phyloP scores from a whole-genome alignment of 495 filamentous ascomycete species.

The Aspergillus indologenus region DNA sequence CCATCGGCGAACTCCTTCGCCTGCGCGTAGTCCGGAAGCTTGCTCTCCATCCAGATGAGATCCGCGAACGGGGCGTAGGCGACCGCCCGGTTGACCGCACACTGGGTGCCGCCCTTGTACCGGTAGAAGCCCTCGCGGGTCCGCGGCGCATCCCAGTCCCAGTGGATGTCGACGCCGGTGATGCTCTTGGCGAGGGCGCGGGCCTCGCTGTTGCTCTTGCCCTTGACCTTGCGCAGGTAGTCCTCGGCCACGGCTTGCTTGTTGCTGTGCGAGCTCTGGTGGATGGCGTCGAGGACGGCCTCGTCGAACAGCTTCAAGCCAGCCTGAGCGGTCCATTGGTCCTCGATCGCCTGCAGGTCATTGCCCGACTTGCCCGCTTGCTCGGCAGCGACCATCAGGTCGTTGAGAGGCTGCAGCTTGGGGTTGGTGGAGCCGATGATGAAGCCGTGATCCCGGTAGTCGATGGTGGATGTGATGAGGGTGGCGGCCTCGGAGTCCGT shows the following conservation, averaged over 20 bases:
- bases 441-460: constrained; percentile 90
- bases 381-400: constrained; percentile 88
- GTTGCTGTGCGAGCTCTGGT: constrained; percentile 58
- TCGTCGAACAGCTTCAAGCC: constrained; percentile 87
- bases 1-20: constrained; percentile 93
- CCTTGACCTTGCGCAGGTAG: constrained; percentile 64
- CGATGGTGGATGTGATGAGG: constrained; percentile 93
- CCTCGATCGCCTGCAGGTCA: constrained; percentile 87
- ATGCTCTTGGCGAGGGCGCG: constrained; percentile 78
- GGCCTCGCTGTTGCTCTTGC: constrained; percentile 83
- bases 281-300: constrained; percentile 80
- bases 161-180: constrained; percentile 78
- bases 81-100: constrained; percentile 84
- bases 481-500: constrained; percentile 98
- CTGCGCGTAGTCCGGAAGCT: constrained; percentile 87
- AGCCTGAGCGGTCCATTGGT: constrained; percentile 80
- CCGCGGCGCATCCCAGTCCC: constrained; percentile 88
- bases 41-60: constrained; percentile 99
- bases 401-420: constrained; percentile 75
- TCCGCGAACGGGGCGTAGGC: constrained; percentile 94
- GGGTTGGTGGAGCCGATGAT: constrained; percentile 89
- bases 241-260: constrained; percentile 63
- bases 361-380: constrained; percentile 74
- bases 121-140: constrained; percentile 95
- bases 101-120: constrained; percentile 85